Evolutionary conservation across 805 yeast genomes (phyloP), one percentile per base, ranked within the genome.

Genomic region (Vanderwaltozyma yarrowii): DNA sequence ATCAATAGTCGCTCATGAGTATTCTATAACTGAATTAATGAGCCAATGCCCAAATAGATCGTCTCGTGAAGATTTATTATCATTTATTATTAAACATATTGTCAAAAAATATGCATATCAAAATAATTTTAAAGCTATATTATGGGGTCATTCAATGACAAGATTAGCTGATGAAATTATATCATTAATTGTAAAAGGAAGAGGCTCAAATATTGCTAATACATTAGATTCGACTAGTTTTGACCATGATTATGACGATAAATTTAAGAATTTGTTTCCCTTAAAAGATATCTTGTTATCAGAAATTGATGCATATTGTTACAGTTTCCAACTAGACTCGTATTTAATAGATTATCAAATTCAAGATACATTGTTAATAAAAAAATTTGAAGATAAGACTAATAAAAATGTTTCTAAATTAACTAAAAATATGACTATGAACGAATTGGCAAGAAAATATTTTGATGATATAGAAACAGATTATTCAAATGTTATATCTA

Each of bases 401-500:
- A 14, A 20, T 13, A 34, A 35, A 6, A 30, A 25, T 7, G 36
- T 35, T 13, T 31, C 29, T 19, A 45, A 42, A 23, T 39, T 52
- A 17, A 39, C 78, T 14, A 82, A 77, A 54, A 77, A 79, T 47
- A 82, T 80, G 70, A 82, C 95, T 2, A 79, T 89, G 15, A 80
- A 83, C 49, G 94, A 85, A 51, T 68, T 89, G 35, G 78, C 87
- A 1, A 66, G 75, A 20, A 72, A 76, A 35, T 89, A 89, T 58
- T 85, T 85, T 49, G 69, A 65, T 23, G 67, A 69, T 25, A 74
- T 88, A 18, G 95, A 85, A 51, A 69, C 69, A 5, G 87, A 78
- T 13, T 87, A 87, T 53, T 87, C 95, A 0, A 84, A 89, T 40
- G 83, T 89, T 2, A 87, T 88, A 3, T 81, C 96, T 0, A 88